phyloP scores from a whole-genome alignment of 768 basidiomycete genomes.

The Amanita molliuscula region DNA sequence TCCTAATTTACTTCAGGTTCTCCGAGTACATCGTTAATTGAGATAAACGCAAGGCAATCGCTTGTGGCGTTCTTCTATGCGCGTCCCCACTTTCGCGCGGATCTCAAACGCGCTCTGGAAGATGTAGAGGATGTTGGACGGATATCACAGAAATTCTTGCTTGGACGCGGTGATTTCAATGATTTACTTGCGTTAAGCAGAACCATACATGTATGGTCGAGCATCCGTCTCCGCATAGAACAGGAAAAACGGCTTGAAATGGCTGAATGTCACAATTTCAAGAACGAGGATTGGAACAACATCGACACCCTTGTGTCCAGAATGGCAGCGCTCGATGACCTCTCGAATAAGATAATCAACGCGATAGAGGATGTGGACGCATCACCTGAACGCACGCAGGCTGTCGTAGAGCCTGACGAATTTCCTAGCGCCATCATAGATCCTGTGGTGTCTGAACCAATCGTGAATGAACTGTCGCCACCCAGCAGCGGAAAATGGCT shows the following conservation, averaged over 20 bases:
- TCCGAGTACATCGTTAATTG: slow-evolving; percentile 64
- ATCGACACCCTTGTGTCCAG: slow-evolving; percentile 43
- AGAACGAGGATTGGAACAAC: slow-evolving; percentile 39
- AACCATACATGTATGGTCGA: slow-evolving; percentile 51
- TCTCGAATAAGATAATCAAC: slow-evolving; percentile 47
- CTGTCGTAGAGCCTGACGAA: slow-evolving; percentile 1
- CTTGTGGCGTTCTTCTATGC: slow-evolving; percentile 62
- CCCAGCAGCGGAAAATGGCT: slow-evolving; percentile 35
- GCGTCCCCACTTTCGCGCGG: slow-evolving; percentile 52
- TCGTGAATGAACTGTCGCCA: slow-evolving; percentile 14
- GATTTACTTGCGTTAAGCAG: slow-evolving; percentile 59
- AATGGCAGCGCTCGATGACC: slow-evolving; percentile 36
- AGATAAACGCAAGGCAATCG: slow-evolving; percentile 69
- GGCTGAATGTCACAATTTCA: slow-evolving; percentile 19
- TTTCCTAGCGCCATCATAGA: background rate
- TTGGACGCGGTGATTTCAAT: slow-evolving; percentile 52
- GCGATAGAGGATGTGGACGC: slow-evolving; percentile 26
- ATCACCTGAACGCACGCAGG: background rate
- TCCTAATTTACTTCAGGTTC: slow-evolving; percentile 43
- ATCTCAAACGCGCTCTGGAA: slow-evolving; percentile 44
- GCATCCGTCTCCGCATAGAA: slow-evolving; percentile 37
- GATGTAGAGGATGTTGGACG: slow-evolving; percentile 63
- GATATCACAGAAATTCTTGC: slow-evolving; percentile 66
- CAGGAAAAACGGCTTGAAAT: slow-evolving; percentile 49
- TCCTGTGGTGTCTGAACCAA: background rate